Percentiles rank a stretch among this genome's conserved stretches.
Evolutionary conservation across 2,329 filamentous ascomycete species (phyloP).

Genomic region (Xylariaceae sp.): DNA sequence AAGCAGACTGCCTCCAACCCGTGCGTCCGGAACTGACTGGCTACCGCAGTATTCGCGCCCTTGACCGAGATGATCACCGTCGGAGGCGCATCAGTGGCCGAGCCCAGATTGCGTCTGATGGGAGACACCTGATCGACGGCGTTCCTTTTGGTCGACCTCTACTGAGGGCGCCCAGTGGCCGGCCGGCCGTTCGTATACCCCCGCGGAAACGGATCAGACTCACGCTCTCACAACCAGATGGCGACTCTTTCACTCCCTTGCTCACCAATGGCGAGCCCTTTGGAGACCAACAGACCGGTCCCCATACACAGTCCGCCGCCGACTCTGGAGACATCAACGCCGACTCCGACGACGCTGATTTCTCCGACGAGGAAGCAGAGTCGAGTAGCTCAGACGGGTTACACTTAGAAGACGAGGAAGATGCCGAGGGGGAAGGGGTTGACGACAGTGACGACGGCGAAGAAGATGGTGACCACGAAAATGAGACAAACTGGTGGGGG

Average conservation of each 20-base stretch:
- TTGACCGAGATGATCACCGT: constrained; percentile 70
- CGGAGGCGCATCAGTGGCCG: constrained; percentile 70
- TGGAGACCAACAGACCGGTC: constrained; percentile 15
- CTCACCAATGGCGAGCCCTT: constrained; percentile 33
- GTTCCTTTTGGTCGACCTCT: constrained; percentile 75
- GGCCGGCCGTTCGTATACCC: constrained; percentile 67
- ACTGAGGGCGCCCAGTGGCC: constrained; percentile 53
- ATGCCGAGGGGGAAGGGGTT: constrained; percentile 22
- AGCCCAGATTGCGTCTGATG: constrained; percentile 73
- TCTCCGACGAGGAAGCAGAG: constrained; percentile 13
- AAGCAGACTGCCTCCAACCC: constrained; percentile 34
- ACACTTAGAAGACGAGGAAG: neutral
- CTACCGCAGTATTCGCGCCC: constrained; percentile 64
- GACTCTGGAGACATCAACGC: constrained; percentile 36
- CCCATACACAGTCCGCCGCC: constrained; percentile 22
- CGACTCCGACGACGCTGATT: constrained; percentile 32
- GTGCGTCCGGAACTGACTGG: neutral
- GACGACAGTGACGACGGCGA: constrained; percentile 33
- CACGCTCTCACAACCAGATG: constrained; percentile 36
- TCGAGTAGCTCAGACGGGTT: constrained; percentile 2
- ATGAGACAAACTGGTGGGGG: neutral
- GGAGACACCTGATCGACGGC: constrained; percentile 79
- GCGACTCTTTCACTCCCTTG: constrained; percentile 29
- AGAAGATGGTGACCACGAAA: neutral
- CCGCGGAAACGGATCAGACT: constrained; percentile 65